A percentile compares a stretch with the other conserved stretches of the same genome.
Conservation (phyloP, 257 asterid genomes). For the Craterostigma plantagineum region DNA sequence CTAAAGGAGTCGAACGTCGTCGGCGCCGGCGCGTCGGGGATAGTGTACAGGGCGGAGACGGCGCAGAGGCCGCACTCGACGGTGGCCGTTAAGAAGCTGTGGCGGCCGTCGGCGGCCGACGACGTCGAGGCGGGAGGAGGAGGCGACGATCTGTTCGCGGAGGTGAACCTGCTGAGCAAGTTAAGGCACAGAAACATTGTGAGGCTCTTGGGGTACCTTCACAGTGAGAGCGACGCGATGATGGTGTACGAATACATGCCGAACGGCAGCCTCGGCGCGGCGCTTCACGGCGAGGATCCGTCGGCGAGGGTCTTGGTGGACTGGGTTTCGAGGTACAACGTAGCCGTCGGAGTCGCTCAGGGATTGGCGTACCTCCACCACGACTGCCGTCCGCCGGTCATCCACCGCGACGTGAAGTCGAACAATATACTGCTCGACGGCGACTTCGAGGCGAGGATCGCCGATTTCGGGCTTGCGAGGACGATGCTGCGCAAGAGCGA, state of each 20-base stretch:
- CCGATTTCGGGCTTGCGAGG: constrained; percentile 75
- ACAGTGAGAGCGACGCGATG: constrained; percentile 52
- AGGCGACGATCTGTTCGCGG: constrained; percentile 19
- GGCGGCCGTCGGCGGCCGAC: constrained; percentile 24
- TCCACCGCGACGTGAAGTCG: constrained; percentile 67
- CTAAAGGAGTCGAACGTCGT: constrained; percentile 56
- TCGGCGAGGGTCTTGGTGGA: constrained; percentile 35
- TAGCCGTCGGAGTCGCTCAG: constrained; percentile 63
- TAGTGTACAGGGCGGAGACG: constrained; percentile 50
- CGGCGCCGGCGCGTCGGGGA: constrained; percentile 59
- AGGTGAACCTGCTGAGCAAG: constrained; percentile 53
- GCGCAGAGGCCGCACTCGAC: constrained; percentile 24
- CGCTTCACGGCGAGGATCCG: constrained; percentile 48
- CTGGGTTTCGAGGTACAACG: constrained; percentile 75
- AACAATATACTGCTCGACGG: constrained; percentile 50
- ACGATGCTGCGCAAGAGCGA: constrained; percentile 45
- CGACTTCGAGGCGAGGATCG: constrained; percentile 54
- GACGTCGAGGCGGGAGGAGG: constrained; percentile 52
- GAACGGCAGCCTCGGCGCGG: constrained; percentile 58
- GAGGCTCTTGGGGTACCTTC: constrained; percentile 47
- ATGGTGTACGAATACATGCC: constrained; percentile 71
- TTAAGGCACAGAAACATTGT: constrained; percentile 67
- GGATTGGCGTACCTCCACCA: constrained; percentile 77
- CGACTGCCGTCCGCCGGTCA: constrained; percentile 58
- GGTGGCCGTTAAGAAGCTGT: constrained; percentile 57